Conservation (phyloP, 805 yeast species). For the Candida quercuum region DNA sequence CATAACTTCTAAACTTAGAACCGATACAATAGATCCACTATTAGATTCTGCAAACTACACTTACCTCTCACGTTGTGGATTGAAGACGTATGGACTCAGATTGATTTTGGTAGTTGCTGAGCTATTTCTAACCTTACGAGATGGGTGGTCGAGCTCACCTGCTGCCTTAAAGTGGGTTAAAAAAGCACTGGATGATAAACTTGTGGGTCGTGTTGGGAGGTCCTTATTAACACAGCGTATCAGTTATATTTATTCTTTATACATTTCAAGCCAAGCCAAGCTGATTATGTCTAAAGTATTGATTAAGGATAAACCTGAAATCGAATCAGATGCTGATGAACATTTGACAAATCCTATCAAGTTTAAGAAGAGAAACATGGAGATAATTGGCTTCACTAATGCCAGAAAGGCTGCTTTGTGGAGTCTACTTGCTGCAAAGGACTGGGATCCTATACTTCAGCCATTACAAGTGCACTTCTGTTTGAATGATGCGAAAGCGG, state of each 20-base stretch:
- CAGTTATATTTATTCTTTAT: constrained; percentile 43
- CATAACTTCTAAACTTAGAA: constrained; percentile 35
- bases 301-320: constrained; percentile 8
- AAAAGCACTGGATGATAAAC: constrained; percentile 42
- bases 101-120: constrained; percentile 66
- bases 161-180: constrained; percentile 38
- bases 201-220: constrained; percentile 39
- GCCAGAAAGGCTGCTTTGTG: constrained; percentile 73
- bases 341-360: constrained; percentile 28
- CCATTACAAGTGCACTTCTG: constrained; percentile 26
- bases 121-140: constrained; percentile 43
- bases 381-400: constrained; percentile 51
- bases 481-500: constrained; percentile 22
- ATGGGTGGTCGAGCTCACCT: constrained; percentile 37
- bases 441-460: constrained; percentile 43
- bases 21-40: constrained; percentile 41
- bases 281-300: constrained; percentile 23
- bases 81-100: constrained; percentile 66
- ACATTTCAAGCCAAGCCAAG: constrained; percentile 35
- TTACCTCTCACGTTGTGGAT: constrained; percentile 63
- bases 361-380: constrained; percentile 30
- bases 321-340: constrained; percentile 6
- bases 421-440: constrained; percentile 67
- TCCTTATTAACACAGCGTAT: constrained; percentile 50
- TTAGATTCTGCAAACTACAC: constrained; percentile 69